A percentile compares a stretch with the other conserved stretches of the same genome.
phyloP scores from a whole-genome alignment of 257 asterid species.

The Nicotiana undulata region DNA sequence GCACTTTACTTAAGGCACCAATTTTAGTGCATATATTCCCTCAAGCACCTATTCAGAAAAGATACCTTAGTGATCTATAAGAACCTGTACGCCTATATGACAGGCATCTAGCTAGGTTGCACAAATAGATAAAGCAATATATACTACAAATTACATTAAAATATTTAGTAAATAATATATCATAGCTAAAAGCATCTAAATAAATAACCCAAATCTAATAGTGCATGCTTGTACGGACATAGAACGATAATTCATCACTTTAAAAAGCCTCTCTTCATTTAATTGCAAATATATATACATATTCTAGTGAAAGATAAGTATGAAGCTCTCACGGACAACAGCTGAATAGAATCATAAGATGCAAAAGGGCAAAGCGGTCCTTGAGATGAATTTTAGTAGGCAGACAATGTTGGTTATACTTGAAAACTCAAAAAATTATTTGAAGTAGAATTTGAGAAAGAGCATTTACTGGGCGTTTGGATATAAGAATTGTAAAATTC shows the following conservation, averaged over 20 bases:
- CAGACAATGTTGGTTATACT: background rate
- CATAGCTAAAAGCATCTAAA: constrained; percentile 8
- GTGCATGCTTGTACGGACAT: constrained; percentile 16
- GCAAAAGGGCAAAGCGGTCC: background rate
- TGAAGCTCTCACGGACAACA: background rate
- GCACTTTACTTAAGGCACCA: constrained; percentile 25
- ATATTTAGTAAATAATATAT: background rate
- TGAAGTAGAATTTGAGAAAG: background rate
- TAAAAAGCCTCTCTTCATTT: constrained; percentile 19
- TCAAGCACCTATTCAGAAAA: constrained; percentile 17
- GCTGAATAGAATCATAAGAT: background rate
- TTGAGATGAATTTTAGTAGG: background rate
- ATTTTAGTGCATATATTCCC: constrained; percentile 54
- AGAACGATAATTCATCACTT: constrained; percentile 7
- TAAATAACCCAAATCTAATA: constrained; percentile 17
- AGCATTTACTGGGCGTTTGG: no score
- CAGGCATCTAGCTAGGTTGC: constrained; percentile 36
- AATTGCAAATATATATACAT: background rate
- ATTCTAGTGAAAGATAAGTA: background rate
- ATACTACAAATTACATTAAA: background rate
- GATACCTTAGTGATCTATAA: constrained; percentile 21
- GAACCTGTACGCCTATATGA: constrained; percentile 27
- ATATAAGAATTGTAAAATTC: no score
- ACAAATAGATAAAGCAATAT: constrained; percentile 7
- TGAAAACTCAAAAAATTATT: background rate